Conservation (phyloP, 116 monocot genomes). For the Cymodocea nodosa region DNA sequence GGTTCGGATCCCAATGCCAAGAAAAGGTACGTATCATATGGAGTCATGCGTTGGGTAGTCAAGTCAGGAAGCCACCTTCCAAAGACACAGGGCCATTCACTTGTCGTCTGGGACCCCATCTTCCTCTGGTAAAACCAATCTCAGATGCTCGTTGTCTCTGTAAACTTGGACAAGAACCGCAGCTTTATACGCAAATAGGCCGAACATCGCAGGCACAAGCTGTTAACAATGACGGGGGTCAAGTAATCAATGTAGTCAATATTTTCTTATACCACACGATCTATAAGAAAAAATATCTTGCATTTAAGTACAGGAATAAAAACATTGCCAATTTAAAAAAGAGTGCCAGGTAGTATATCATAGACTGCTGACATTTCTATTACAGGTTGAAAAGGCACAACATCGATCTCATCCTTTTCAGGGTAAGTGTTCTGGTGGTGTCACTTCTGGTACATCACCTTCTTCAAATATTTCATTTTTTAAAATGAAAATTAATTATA, state of each 20-base stretch:
- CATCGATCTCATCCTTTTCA: no score
- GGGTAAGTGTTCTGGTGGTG: no score
- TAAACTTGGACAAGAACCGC: slow-evolving; percentile 93
- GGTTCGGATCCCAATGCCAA: not conserved
- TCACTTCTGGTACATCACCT: no score
- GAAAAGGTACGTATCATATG: not conserved
- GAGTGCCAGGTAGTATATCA: no score
- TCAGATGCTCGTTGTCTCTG: slow-evolving; percentile 74
- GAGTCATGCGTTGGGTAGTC: not conserved
- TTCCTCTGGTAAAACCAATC: slow-evolving; percentile 46
- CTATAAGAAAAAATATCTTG: no score
- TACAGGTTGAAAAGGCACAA: no score
- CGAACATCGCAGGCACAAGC: slow-evolving; percentile 86
- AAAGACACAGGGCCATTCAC: slow-evolving; percentile 8
- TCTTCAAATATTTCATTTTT: no score
- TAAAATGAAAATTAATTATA: no score
- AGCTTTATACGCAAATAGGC: slow-evolving; percentile 91
- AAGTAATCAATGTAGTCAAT: not conserved
- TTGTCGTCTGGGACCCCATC: slow-evolving; percentile 19
- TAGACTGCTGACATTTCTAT: no score
- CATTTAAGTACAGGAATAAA: no score
- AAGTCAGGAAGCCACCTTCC: not conserved
- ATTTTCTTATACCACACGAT: not conserved
- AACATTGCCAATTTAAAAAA: no score
- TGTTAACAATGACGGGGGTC: slow-evolving; percentile 5